phyloP scores from a whole-genome alignment of 345 rosid genomes.

The Acer yangbiense region DNA sequence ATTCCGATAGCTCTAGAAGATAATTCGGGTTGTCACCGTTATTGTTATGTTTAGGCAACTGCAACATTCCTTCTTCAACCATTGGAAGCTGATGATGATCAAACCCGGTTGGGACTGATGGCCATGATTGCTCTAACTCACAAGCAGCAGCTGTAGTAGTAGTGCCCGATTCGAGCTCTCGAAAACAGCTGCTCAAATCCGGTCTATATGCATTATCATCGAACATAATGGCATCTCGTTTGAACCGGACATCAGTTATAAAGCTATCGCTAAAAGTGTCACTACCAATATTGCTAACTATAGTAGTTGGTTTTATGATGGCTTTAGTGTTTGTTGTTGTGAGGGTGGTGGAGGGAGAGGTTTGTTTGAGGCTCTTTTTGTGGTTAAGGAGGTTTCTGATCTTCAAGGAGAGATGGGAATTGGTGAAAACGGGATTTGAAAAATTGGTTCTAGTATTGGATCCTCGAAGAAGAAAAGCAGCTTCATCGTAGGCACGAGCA shows the following conservation, averaged over 20 bases:
- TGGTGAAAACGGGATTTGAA: constrained; percentile 42
- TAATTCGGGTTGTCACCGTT: constrained; percentile 13
- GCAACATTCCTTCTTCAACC: constrained; percentile 32
- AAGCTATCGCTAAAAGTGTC: neutral
- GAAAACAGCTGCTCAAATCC: constrained; percentile 44
- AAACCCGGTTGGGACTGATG: constrained; percentile 31
- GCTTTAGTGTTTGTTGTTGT: constrained; percentile 19
- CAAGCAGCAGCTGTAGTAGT: neutral
- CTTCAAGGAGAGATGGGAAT: constrained; percentile 67
- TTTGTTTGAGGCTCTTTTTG: constrained; percentile 52
- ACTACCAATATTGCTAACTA: constrained; percentile 1
- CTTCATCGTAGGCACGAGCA: constrained; percentile 88
- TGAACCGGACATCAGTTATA: constrained; percentile 10
- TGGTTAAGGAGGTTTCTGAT: constrained; percentile 76
- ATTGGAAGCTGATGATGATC: constrained; percentile 40
- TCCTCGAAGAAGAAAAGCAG: constrained; percentile 86
- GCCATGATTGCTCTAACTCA: constrained; percentile 47
- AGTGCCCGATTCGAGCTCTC: constrained; percentile 18
- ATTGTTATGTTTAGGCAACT: constrained; percentile 23
- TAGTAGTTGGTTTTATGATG: constrained; percentile 26
- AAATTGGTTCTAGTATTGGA: constrained; percentile 87
- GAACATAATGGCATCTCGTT: constrained; percentile 28
- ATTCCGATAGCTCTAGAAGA: constrained; percentile 35
- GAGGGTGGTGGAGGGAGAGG: constrained; percentile 3
- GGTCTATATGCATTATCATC: constrained; percentile 54